A percentile compares a stretch with the other conserved stretches of the same genome.
phyloP scores from a whole-genome alignment of 768 basidiomycete genomes.

The Pisolithus sp. region DNA sequence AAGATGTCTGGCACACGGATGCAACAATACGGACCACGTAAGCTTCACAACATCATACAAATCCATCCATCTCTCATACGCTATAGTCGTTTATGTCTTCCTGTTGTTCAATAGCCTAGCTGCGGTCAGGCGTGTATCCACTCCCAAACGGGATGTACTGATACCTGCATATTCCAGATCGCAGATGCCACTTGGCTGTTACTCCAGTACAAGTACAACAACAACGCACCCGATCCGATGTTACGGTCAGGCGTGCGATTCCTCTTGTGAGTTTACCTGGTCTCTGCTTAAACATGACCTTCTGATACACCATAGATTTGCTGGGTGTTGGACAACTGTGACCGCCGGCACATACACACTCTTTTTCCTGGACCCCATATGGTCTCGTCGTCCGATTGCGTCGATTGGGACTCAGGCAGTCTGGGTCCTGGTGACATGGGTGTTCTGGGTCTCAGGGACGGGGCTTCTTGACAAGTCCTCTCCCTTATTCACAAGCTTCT shows the following conservation, averaged over 20 bases:
- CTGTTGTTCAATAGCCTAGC: slow-evolving; percentile 43
- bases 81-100: slow-evolving; percentile 44
- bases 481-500: slow-evolving; percentile 36
- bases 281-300: not conserved
- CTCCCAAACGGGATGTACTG: not conserved
- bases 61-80: slow-evolving; percentile 11
- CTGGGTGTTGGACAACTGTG: slow-evolving; percentile 53
- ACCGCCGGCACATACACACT: slow-evolving; percentile 49
- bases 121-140: slow-evolving; percentile 29
- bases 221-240: slow-evolving; percentile 43
- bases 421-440: slow-evolving; percentile 55
- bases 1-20: slow-evolving; percentile 42
- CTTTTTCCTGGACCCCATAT: slow-evolving; percentile 54
- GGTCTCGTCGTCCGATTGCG: slow-evolving; percentile 45
- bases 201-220: slow-evolving; percentile 47
- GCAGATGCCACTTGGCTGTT: slow-evolving; percentile 55
- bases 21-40: slow-evolving; percentile 50
- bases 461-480: slow-evolving; percentile 45
- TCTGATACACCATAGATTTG: slow-evolving; percentile 36
- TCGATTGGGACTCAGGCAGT: slow-evolving; percentile 55
- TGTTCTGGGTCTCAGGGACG: slow-evolving; percentile 54
- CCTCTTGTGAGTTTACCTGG: slow-evolving; percentile 37
- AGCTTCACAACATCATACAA: slow-evolving; percentile 9
- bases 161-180: slow-evolving; percentile 28
- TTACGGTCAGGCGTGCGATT: slow-evolving; percentile 41